phyloP scores from a whole-genome alignment of 106 monocot species.

The Gastrodia elata region DNA sequence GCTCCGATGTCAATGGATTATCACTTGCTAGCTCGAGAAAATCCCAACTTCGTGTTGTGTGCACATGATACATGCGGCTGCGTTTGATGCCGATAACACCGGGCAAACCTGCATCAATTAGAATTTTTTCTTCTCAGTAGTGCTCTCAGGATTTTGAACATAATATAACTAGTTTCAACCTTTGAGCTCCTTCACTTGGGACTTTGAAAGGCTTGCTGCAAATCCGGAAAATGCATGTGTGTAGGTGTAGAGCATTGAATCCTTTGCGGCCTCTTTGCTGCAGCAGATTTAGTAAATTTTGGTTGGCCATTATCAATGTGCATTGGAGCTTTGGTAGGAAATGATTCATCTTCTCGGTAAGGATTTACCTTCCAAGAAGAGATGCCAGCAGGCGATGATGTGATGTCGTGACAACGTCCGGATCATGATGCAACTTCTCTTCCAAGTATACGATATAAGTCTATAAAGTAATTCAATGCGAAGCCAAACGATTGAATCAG shows the following conservation, averaged over 20 bases:
- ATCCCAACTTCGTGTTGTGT: slow-evolving; percentile 12
- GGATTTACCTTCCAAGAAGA: slow-evolving; percentile 23
- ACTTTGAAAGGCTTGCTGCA: slow-evolving; percentile 15
- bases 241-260: slow-evolving; percentile 15
- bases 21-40: slow-evolving; percentile 12
- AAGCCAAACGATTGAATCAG: too few species aligned
- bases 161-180: too few species aligned
- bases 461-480: too few species aligned
- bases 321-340: neutral
- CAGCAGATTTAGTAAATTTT: neutral
- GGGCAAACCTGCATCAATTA: neutral
- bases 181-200: slow-evolving; percentile 13
- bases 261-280: slow-evolving; percentile 19
- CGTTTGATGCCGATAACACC: neutral
- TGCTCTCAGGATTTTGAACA: too few species aligned
- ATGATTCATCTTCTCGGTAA: neutral
- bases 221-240: slow-evolving; percentile 29
- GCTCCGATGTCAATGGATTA: neutral
- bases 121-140: too few species aligned
- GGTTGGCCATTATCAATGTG: neutral
- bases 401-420: slow-evolving; percentile 16
- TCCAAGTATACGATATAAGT: slow-evolving; percentile 34
- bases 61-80: neutral
- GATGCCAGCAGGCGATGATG: slow-evolving; percentile 28
- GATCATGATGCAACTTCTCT: slow-evolving; percentile 26